Conservation (phyloP, 129 eudicot species). For the Centrapalus pauciflorus region DNA sequence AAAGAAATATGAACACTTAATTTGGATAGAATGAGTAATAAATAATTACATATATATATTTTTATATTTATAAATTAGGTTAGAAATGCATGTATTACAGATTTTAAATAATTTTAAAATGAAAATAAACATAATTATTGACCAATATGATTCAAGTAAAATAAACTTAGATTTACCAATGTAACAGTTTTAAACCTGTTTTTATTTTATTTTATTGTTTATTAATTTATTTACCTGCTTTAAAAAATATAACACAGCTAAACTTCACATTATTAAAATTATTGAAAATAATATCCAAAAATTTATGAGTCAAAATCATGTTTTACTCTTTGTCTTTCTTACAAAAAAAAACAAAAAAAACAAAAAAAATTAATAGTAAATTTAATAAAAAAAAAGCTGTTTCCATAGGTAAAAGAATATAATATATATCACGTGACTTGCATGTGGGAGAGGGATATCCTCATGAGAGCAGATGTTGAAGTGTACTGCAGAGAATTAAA, state of each 20-base stretch:
- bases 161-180: neutral
- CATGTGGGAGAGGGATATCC: constrained; percentile 26
- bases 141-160: no score
- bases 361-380: neutral
- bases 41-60: no score
- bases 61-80: no score
- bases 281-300: neutral
- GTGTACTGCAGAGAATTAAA: constrained; percentile 20
- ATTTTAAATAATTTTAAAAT: no score
- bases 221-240: neutral
- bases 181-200: neutral
- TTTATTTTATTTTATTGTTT: neutral
- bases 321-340: neutral
- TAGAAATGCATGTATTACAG: no score
- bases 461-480: constrained; percentile 22
- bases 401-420: neutral
- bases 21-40: no score
- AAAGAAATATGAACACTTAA: no score
- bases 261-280: neutral
- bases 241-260: neutral
- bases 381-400: neutral
- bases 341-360: neutral
- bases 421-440: constrained; percentile 24
- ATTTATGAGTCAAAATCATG: neutral
- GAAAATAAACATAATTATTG: no score